Evolutionary conservation across 371 early-diverging fungal species (phyloP), one percentile per base, ranked within the genome.

Genomic region (Apophysomyces ossiformis): DNA sequence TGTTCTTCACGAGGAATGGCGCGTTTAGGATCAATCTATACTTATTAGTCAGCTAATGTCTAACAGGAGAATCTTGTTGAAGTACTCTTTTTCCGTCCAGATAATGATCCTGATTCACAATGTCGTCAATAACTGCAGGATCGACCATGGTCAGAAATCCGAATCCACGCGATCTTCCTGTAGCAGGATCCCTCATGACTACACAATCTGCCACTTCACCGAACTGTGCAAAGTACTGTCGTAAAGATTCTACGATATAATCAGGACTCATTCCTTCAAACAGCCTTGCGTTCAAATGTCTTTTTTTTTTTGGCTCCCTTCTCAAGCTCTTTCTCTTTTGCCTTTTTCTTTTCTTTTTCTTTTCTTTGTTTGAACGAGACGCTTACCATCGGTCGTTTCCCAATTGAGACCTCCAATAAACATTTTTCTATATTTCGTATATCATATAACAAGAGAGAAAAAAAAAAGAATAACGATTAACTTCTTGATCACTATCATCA

Each of bases 321-420:
- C 18, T 44, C 21, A 38, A 35, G 43, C 38, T 37, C 41, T 60
- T 59, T 69, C 59, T 57, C 45, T 37, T 37, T 64, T 61, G 39
- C 35, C 16, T 63, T 32, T 18, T 64, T 66, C 66, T 59, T 66
- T 65, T 59, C 58, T 39, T 59, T 39, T 61, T 15, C 21, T 39
- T 41, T 37, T 66, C 32, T 61, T 21, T 44, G 36, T 50, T 60
- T 44, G 15, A 39, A 15, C 38, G 11, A 63, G 44, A 57, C n/a
- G 64, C 85, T 87, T 89, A 89, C 89, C 88, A 82, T 93, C 93
- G 61, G 90, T 92, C 36, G 96, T 95, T 72, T 89, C 91, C 95
- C 95, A 97, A 83, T 93, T 92, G 65, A 96, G 86, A 58, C 95
- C 95, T 66, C 96, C 96, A 70, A 96, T 89, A 84, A 94, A 96